Percentiles rank a stretch among this genome's conserved stretches.
Conservation (phyloP, 441 rosid genomes). For the Syzygium malaccense region DNA sequence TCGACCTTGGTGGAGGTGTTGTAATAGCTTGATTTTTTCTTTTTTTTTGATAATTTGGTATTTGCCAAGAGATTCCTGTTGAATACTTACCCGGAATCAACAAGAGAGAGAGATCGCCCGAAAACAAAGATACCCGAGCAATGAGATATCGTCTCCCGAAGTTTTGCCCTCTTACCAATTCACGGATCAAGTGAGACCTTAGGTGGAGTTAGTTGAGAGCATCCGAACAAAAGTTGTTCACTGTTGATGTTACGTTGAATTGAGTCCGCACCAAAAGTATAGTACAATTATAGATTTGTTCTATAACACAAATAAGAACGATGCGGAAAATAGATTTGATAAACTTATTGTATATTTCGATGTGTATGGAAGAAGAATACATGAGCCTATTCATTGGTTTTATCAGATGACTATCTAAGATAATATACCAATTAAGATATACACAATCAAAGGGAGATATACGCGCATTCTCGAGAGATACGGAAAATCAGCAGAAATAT, state of each 20-base stretch:
- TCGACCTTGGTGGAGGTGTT: not conserved
- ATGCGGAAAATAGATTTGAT: not conserved
- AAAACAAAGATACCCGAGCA: no score
- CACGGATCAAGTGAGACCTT: not conserved
- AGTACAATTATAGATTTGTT: not conserved
- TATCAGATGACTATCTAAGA: no score
- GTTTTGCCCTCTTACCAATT: not conserved
- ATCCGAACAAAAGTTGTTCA: not conserved
- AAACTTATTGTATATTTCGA: not conserved
- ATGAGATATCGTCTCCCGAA: not conserved
- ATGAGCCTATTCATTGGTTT: no score
- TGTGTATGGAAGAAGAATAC: not conserved
- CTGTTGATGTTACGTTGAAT: not conserved
- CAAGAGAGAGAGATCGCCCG: not conserved
- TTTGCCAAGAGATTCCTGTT: not conserved
- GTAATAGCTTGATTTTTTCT: not conserved
- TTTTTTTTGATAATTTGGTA: not conserved
- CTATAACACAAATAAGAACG: not conserved
- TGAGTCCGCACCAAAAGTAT: not conserved
- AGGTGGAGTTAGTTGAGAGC: not conserved
- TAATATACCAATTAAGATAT: no score
- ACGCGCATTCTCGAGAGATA: not conserved
- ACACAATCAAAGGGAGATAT: no score
- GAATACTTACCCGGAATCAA: not conserved
- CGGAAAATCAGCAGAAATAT: not conserved